Base-by-base conservation (phyloP, 177 flowering plant species). In the Vitis hybrid region DNA sequence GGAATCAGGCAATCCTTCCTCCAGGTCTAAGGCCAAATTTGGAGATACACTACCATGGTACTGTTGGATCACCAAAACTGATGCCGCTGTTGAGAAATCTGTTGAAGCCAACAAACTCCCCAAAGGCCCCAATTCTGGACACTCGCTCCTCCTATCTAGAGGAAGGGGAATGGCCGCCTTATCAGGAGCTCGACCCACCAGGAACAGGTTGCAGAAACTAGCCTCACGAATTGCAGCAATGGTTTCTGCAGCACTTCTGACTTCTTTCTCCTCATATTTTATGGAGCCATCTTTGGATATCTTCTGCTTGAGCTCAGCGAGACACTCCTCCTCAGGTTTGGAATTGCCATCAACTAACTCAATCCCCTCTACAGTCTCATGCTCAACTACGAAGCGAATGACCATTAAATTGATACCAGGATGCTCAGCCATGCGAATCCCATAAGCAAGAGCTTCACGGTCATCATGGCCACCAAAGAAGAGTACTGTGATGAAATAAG, bases 391-490 rank as follows among this genome's bases (percentile, higher is more conserved):
- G 74, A 92, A 82, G 46, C 76, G 87, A 21, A 88, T 62, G 6
- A 85, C 87, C 1, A 24, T 61, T 32, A 93, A 32, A 1, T 21
- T 77, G 61, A 91, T 82, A 20, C 98, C 98, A 14, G 98, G 94
- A 69, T 93, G 98, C 74, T 89, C 93, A 20, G 91, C 89, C 92
- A 91, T 88, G 5, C 91, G 88, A n/a, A 70, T 51, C 0, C 89
- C 97, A 71, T 82, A 91, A 11, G 90, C 88, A 15, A 90, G 85
- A 2, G 94, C 91, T 68, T 89, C 93, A 14, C 84, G 81, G 60
- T 91, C 94, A 74, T 91, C 97, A 13, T 50, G 51, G 1, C 97
- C 97, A 0, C 97, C 97, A 63, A 90, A 89, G 76, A 86, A 90
- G 17, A 89, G 66, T 12, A 84, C 86, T 1, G 81, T 69, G 1